Evolutionary conservation across 441 rosid genomes (phyloP), one percentile per base, ranked within the genome.

Genomic region (Jatropha podagrica): DNA sequence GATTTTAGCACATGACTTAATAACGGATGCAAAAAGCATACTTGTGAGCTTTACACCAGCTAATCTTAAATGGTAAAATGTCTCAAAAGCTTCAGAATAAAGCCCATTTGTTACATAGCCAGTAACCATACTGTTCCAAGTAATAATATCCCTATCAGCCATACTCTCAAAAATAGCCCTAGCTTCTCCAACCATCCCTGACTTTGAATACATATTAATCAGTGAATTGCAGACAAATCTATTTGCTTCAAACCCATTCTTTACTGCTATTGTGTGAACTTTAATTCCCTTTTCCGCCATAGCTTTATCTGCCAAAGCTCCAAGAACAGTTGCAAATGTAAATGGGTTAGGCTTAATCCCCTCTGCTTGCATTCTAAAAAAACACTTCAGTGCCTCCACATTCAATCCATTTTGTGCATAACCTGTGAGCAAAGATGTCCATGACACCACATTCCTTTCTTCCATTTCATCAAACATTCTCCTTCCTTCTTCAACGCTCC

Each of bases 361-460:
- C 76, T 86, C 92, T 17, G 80, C 77, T 75, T 86, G 85, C 98
- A 95, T 92, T 76, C 79, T 74, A 41, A 63, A 83, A 69, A 92
- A 88, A 48, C 88, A 81, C 49, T 80, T 80, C 82, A 90, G 79
- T 55, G 83, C 92, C 37, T 74, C 65, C 54, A 55, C 26, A 41
- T 90, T 79, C 72, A 85, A 83, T 26, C 95, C 96, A 64, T 85
- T 80, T 71, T 81, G 95, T 12, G 93, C 89, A 83, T 88, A 89
- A 44, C 97, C 97, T 60, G 89, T 84, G 72, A 95, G 87, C 85
- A 92, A 83, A 69, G 92, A 90, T 62, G 92, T 92, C 98, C 98
- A 92, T 6, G 97, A 95, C 64, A 91, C 93, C 3, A 90, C 89
- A 76, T 90, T 93, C 75, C 83, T 87, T 71, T 75, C 76, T 32